Evolutionary conservation across 768 basidiomycete species (phyloP), one percentile per base, ranked within the genome.

Genomic region (Boletus edulis): DNA sequence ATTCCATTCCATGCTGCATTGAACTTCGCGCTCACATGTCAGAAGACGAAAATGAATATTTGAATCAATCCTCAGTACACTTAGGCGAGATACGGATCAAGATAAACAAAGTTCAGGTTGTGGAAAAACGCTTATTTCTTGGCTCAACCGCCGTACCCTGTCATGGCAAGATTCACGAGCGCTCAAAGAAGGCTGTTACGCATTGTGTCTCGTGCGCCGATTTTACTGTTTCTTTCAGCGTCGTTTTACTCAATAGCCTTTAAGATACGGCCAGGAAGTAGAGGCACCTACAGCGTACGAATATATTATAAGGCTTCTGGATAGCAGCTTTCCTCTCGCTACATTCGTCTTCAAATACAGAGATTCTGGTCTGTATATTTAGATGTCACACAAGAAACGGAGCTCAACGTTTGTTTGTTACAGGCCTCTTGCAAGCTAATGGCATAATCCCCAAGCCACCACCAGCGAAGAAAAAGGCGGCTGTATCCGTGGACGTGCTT

Each of bases 281-380:
- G 18, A 52, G 40, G 51, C 38, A 2, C 10, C 1, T 14, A 1
- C 38, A 9, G 34, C 3, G 17, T 20, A 39, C 32, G n/a, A 0
- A 14, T 24, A 27, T 5, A 4, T 2, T 8, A 14, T 49, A n/a
- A 31, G 3, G 3, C 32, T 42, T 50, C 45, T 68, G 46, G 66
- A 66, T 49, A 55, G 42, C 31, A 13, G 38, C 8, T 37, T 4
- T 3, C 67, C 68, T 14, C 43, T 71, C 2, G 65, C 38, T 20
- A 65, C 59, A n/a, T 70, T 72, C 31, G 35, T 62, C 34, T 70
- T 70, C 58, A 72, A 53, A 24, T 72, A 72, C 41, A 63, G 71
- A 51, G 69, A 69, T 45, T 24, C 18, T 22, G 15, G 69, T 72
- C 32, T 24, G 68, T 57, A 34, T n/a, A 43, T 47, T 11, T 40